phyloP scores from a whole-genome alignment of 1,284 basidiomycete genomes.

The Apiotrichum veenhuisii region DNA sequence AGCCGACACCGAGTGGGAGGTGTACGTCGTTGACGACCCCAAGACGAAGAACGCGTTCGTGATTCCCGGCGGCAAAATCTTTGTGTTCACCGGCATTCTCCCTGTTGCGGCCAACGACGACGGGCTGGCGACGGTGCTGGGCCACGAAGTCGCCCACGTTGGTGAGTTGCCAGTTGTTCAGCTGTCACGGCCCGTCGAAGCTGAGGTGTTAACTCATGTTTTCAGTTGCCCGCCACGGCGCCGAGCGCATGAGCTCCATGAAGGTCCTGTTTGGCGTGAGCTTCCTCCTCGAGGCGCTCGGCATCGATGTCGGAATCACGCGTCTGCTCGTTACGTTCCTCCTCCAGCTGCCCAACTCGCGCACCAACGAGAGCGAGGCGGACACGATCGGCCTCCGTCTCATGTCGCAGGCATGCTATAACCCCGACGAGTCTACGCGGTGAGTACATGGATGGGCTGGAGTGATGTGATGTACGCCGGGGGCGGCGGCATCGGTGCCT shows the following conservation, averaged over 20 bases:
- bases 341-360: slow-evolving; percentile 75
- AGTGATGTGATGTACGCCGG: too few relatives aligned
- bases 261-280: slow-evolving; percentile 58
- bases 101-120: slow-evolving; percentile 73
- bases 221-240: slow-evolving; percentile 16
- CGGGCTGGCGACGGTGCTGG: slow-evolving; percentile 79
- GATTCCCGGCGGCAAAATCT: slow-evolving; percentile 67
- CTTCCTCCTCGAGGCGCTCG: slow-evolving; percentile 57
- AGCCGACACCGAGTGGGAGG: slow-evolving; percentile 49
- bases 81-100: slow-evolving; percentile 86
- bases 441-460: too few relatives aligned
- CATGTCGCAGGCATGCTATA: slow-evolving; percentile 54
- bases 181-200: too few relatives aligned
- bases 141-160: slow-evolving; percentile 87
- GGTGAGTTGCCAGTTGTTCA: too few relatives aligned
- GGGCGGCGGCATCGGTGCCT: too few relatives aligned
- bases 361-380: slow-evolving; percentile 76
- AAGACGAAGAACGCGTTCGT: slow-evolving; percentile 77
- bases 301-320: slow-evolving; percentile 59
- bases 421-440: slow-evolving; percentile 60
- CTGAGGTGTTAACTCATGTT: too few relatives aligned
- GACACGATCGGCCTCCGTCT: slow-evolving; percentile 71
- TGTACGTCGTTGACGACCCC: slow-evolving; percentile 75
- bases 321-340: slow-evolving; percentile 56
- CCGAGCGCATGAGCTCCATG: slow-evolving; percentile 52